Base-by-base conservation (phyloP, 2,329 filamentous ascomycete species). In the Verticillium dahliae region DNA sequence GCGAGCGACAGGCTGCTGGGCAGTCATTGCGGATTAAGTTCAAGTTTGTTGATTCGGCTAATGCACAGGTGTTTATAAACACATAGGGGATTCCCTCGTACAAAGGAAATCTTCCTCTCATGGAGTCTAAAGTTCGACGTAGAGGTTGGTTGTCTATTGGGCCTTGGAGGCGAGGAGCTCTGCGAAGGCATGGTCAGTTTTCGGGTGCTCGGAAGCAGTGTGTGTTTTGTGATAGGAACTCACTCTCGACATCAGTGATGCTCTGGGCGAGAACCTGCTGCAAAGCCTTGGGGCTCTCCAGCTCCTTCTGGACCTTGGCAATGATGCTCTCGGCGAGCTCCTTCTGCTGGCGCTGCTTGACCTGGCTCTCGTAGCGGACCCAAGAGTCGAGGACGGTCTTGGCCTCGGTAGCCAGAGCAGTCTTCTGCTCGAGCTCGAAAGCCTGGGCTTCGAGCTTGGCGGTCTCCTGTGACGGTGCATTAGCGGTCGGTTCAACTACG, bases 231-330 rank as follows among this genome's bases (percentile, higher is more conserved):
- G 15, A 10, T 4, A 58, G 15, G 18, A 9, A 58, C 78, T 69
- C 84, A 97, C 93, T 94, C 88, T 99, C 95, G 75, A 99, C 89
- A 79, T 99, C 95, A 67, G 90, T 81, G 73, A 99, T 86, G 78
- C 92, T 97, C 86, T 99, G 95, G 82, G 95, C 90, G 71, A 99
- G 88, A 73, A 99, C 97, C 83, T 97, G 92, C 85, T 97, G 92
- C 72, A 99, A 88, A 69, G 89, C 85, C 87, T 93, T 98, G 78
- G 96, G 95, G 86, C 90, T 97, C 86, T 97, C 91, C 63, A 99
- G 88, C 85, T 98, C 94, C 88, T 98, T 98, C 80, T 91, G 89
- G 75, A 98, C 95, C 88, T 97, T 99, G 84, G 90, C 87, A 73
- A 99, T 98, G 79, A 99, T 84, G 78, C 82, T 87, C 75, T 96